Percentiles rank a stretch among this genome's conserved stretches.
Evolutionary conservation across 2,329 filamentous ascomycete genomes (phyloP).

Genomic region (Fusarium pseudoanthophilum): DNA sequence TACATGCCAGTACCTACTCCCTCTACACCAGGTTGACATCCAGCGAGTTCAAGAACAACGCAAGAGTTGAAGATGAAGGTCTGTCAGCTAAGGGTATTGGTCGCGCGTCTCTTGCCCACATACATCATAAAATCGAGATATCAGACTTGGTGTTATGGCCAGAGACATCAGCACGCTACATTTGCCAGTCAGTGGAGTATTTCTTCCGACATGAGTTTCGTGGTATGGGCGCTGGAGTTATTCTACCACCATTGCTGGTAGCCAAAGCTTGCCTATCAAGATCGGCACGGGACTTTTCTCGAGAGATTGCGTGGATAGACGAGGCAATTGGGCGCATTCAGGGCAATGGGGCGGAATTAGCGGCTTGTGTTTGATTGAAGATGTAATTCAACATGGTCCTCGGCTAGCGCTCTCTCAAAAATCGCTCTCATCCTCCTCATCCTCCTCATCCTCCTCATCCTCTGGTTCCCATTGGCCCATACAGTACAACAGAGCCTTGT

Average conservation of each 20-base stretch:
- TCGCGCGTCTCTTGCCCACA: accelerated
- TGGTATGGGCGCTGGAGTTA: background rate
- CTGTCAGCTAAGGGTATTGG: accelerated
- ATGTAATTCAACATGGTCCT: accelerated
- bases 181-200: background rate
- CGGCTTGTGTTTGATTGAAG: background rate
- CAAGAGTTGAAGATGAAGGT: accelerated
- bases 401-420: no score
- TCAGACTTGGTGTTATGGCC: background rate
- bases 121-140: accelerated
- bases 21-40: accelerated
- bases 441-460: background rate
- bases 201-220: background rate
- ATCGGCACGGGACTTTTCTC: accelerated
- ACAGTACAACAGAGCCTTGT: background rate
- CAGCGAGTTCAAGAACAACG: accelerated
- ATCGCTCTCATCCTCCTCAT: background rate
- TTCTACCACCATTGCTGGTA: background rate
- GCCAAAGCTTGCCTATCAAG: background rate
- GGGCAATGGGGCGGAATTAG: background rate
- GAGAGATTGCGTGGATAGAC: background rate
- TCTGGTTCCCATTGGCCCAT: background rate
- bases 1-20: background rate
- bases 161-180: background rate
- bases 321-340: background rate